These are phyloP conservation scores for Colletotrichum eremochloae DNA, from an alignment of 2,329 filamentous ascomycete species.

Conservation along the genomic window DNA sequence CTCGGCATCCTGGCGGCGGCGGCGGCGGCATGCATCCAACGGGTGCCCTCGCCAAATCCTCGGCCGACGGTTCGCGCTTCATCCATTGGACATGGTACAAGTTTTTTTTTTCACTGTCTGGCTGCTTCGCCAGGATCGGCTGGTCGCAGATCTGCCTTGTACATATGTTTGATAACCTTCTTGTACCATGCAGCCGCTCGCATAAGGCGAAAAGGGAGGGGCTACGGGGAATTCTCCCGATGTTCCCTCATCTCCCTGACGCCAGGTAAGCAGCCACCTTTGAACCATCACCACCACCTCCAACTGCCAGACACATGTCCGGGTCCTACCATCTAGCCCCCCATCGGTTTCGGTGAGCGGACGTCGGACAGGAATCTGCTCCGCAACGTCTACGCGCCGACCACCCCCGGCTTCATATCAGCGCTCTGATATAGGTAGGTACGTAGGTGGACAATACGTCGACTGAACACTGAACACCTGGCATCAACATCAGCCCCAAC, in stretches of 20 bases:
- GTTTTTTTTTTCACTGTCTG: background rate
- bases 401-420: constrained; percentile 15
- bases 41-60: constrained; percentile 29
- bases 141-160: constrained; percentile 6
- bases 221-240: constrained; percentile 27
- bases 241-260: constrained; percentile 16
- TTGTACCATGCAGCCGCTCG: constrained; percentile 1
- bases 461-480: constrained; percentile 20
- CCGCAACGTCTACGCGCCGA: constrained; percentile 2
- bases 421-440: constrained; percentile 12
- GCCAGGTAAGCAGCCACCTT: constrained; percentile 19
- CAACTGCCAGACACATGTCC: background rate
- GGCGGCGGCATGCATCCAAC: constrained; percentile 18
- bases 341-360: constrained; percentile 23
- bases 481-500: background rate
- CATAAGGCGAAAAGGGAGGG: constrained; percentile 1
- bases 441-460: background rate
- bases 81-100: background rate
- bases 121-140: constrained; percentile 12
- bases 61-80: constrained; percentile 16
- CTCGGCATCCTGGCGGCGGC: background rate
- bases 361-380: constrained; percentile 21
- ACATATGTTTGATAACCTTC: background rate
- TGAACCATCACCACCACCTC: background rate
- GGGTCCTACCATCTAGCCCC: background rate